These are phyloP conservation scores for Xylariales sp. DNA, from an alignment of 2,329 filamentous ascomycete genomes.

Conservation along the genomic window DNA sequence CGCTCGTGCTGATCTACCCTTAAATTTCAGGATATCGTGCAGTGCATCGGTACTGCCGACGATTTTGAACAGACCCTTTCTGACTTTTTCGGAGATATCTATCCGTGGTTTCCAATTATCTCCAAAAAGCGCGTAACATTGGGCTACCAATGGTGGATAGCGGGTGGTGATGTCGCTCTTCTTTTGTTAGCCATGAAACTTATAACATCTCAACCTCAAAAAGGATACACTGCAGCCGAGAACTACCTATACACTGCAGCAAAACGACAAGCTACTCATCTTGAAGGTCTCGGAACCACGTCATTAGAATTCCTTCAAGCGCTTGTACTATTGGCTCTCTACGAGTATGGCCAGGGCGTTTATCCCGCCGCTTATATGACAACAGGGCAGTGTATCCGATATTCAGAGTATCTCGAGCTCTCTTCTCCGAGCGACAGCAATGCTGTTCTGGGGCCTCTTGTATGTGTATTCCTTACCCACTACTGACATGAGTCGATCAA, in stretches of 20 bases:
- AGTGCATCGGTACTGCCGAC: constrained; percentile 31
- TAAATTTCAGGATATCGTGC: constrained; percentile 3
- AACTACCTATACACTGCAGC: constrained; percentile 35
- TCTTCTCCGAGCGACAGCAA: constrained; percentile 28
- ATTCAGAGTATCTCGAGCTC: constrained; percentile 40
- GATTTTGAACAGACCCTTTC: constrained; percentile 31
- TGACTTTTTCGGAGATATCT: constrained; percentile 38
- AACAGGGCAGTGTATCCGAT: constrained; percentile 37
- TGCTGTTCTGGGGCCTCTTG: constrained; percentile 29
- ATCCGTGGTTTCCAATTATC: constrained; percentile 44
- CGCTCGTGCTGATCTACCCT: no score
- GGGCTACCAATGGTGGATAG: constrained; percentile 34
- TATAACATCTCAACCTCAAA: constrained; percentile 28
- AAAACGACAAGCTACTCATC: constrained; percentile 34
- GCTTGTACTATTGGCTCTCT: constrained; percentile 39
- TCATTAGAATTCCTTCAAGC: constrained; percentile 41
- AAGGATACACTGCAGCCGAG: constrained; percentile 28
- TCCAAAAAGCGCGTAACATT: constrained; percentile 41
- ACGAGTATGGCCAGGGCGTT: constrained; percentile 43
- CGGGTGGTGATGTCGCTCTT: constrained; percentile 39
- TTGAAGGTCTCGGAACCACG: constrained; percentile 36
- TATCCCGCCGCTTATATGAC: constrained; percentile 47
- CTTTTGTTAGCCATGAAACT: constrained; percentile 47
- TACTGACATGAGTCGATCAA: background rate
- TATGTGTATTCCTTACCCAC: constrained; percentile 14